Base-by-base conservation (phyloP, 2,329 filamentous ascomycete genomes). In the Orbilia ellipsospora region DNA sequence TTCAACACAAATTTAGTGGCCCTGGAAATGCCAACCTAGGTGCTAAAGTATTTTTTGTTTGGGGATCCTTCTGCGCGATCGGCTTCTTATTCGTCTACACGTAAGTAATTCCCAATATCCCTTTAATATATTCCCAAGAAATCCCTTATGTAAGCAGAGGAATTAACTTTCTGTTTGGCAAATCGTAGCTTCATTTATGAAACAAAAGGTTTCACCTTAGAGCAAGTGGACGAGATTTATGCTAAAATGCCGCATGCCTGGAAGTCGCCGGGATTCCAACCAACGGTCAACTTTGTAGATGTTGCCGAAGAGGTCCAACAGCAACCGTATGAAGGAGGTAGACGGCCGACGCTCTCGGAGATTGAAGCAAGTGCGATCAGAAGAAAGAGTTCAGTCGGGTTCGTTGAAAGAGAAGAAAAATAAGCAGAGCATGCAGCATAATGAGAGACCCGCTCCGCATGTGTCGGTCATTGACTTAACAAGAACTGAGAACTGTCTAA, bases 191-290 rank as follows among this genome's bases (percentile, higher is more conserved):
- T 89, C 83, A 89, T 96, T 80, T 94, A 94, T 81, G 93, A 95
- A 85, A 96, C 93, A 63, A 96, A 96, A 85, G 91, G 91, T 8
- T 86, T 94, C 7, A 89, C 88, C 0, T 87, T 96, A 16, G 93
- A 96, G 82, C 88, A 96, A 82, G 89, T 96, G 63, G 92, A 96
- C 80, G 88, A 92, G 83, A 82, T 94, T 50, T 94, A 73, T 20
- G 61, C 61, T 15, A 73, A 73, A 15, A 40, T 73, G 13, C 69
- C 69, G 18, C 52, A 73, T 18, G 61, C 69, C 4, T 73, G 69
- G 69, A 54, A 44, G 18, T 73, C 69, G 23, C 45, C 69, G 12
- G 61, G 54, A 0, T 67, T 73, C 40, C 54, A 60, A 2, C 61
- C 68, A 15, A 66, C 69, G 6, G 69, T 67, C 8, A 73, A 56